A percentile compares a stretch with the other conserved stretches of the same genome.
Evolutionary conservation across 129 eudicot genomes (phyloP).

Genomic region (Rutidosis leptorrhynchoides): DNA sequence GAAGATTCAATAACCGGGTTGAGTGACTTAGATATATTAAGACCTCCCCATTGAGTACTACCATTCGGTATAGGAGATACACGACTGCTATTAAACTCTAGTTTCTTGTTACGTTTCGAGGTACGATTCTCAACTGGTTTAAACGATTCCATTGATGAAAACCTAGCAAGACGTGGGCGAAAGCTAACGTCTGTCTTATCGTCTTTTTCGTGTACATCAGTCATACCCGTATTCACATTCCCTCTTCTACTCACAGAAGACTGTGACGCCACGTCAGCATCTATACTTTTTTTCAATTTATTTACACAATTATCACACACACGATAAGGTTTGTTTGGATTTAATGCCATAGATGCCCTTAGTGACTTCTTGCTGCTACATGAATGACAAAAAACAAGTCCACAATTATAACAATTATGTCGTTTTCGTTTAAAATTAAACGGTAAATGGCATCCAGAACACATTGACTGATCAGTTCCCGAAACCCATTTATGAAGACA

Average conservation of each 20-base stretch:
- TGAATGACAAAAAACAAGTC: conserved; percentile 94
- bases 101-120: conserved; percentile 77
- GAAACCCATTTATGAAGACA: conserved; percentile 99
- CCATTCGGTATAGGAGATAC: conserved; percentile 94
- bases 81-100: conserved; percentile 83
- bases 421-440: conserved; percentile 95
- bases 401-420: conserved; percentile 92
- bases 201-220: conserved; percentile 51
- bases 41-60: conserved; percentile 82
- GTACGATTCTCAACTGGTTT: conserved; percentile 59
- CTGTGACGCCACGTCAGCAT: conserved; percentile 53
- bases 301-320: conserved; percentile 83
- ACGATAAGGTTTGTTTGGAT: conserved; percentile 92
- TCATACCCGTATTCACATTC: conserved; percentile 44
- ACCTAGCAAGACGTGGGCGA: conserved; percentile 74
- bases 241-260: conserved; percentile 68
- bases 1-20: conserved; percentile 92
- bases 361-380: conserved; percentile 93
- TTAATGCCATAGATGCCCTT: conserved; percentile 97
- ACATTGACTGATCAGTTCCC: conserved; percentile 92
- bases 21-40: conserved; percentile 63
- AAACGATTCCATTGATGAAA: conserved; percentile 76
- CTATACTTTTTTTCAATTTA: conserved; percentile 67
- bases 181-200: too few species aligned
- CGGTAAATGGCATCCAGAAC: conserved; percentile 93